These are phyloP conservation scores for Polysphondylium violaceum DNA, from an alignment of 78 protist genomes.

Conservation along the genomic window DNA sequence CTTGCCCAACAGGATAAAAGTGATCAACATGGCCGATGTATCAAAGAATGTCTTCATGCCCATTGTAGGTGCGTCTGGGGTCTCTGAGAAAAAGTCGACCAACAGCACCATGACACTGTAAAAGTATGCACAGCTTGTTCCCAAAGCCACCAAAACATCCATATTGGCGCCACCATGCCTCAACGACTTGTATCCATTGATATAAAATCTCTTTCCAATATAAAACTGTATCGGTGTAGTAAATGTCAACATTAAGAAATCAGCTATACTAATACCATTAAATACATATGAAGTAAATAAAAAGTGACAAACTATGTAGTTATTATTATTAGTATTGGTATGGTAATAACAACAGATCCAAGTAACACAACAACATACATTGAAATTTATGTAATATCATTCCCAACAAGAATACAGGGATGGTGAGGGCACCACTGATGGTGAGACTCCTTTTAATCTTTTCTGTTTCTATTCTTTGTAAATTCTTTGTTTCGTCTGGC, in stretches of 20 bases:
- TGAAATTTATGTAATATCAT: constrained; percentile 54
- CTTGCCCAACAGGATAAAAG: constrained; percentile 94
- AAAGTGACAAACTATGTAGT: constrained; percentile 37
- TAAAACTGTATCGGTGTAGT: constrained; percentile 88
- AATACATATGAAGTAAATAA: constrained; percentile 17
- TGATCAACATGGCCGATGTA: constrained; percentile 84
- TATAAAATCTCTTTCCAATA: constrained; percentile 88
- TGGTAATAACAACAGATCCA: not conserved
- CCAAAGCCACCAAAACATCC: constrained; percentile 94
- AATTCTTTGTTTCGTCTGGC: constrained; percentile 52
- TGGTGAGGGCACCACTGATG: constrained; percentile 22
- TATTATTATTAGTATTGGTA: not conserved
- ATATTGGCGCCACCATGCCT: constrained; percentile 89
- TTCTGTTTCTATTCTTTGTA: constrained; percentile 45
- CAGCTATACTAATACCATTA: constrained; percentile 68
- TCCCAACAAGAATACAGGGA: constrained; percentile 76
- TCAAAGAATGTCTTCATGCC: constrained; percentile 83
- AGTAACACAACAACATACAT: constrained; percentile 19
- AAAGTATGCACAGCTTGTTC: constrained; percentile 90
- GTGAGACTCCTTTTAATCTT: constrained; percentile 15
- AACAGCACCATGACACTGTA: constrained; percentile 86
- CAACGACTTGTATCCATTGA: constrained; percentile 78
- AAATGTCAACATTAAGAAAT: constrained; percentile 57
- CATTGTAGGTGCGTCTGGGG: not conserved
- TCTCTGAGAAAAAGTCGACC: not conserved